Evolutionary conservation across 2,329 filamentous ascomycete genomes (phyloP).

Genomic region (Paramyrothecium roridum): DNA sequence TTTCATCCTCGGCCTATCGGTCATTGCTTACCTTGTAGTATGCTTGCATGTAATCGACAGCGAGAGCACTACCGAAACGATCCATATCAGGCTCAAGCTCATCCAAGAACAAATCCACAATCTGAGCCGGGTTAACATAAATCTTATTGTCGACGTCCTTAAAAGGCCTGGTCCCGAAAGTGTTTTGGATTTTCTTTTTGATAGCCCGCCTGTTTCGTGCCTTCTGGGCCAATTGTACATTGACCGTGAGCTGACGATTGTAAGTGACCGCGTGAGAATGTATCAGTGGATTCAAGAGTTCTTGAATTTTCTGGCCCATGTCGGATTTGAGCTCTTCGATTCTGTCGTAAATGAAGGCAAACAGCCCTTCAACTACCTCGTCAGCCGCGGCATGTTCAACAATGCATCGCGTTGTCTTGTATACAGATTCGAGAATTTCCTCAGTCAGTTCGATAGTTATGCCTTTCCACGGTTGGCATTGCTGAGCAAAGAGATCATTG

Average conservation of each 20-base stretch:
- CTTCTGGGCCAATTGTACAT: conserved; percentile 24
- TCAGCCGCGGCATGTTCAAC: conserved; percentile 34
- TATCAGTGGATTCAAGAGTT: conserved; percentile 43
- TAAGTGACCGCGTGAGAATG: conserved; percentile 48
- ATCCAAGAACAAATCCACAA: conserved; percentile 14
- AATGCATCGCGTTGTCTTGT: conserved; percentile 44
- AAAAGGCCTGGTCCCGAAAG: conserved; percentile 12
- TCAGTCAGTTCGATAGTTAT: conserved; percentile 45
- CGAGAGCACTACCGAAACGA: conserved; percentile 22
- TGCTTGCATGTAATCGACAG: conserved; percentile 31
- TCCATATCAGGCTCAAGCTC: conserved; percentile 26
- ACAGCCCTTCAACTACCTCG: conserved; percentile 32
- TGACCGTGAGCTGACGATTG: conserved; percentile 42
- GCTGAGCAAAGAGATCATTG: conserved; percentile 52
- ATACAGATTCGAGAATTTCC: conserved; percentile 43
- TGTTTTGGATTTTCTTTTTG: conserved; percentile 9
- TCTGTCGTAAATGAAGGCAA: conserved; percentile 28
- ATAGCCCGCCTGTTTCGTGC: conserved; percentile 12
- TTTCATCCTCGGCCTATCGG: neutral
- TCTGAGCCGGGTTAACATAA: conserved; percentile 12
- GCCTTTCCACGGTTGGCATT: conserved; percentile 47
- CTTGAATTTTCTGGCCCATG: conserved; percentile 36
- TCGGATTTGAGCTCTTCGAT: conserved; percentile 30
- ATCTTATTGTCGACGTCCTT: conserved; percentile 12
- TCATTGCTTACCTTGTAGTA: conserved; percentile 31